Conservation (phyloP, 805 yeast genomes). For the Zygosaccharomyces gambellarensis region DNA sequence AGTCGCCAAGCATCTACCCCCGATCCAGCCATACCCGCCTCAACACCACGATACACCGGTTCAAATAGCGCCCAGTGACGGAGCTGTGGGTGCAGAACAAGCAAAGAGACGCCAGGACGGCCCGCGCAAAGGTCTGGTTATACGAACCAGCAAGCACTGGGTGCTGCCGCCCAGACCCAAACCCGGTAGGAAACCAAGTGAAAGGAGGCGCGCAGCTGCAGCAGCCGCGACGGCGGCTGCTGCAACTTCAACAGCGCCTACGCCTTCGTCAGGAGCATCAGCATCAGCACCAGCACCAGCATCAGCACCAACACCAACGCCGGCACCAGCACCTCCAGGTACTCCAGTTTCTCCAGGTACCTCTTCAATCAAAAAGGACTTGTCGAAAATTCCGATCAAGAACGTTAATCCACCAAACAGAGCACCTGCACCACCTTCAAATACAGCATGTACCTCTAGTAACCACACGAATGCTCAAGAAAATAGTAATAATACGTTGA, state of each 20-base stretch:
- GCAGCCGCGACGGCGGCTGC: background rate
- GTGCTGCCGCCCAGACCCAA: slow-evolving; percentile 82
- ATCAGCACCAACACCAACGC: background rate
- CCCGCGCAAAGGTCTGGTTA: slow-evolving; percentile 25
- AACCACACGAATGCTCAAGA: background rate
- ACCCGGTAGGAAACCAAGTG: slow-evolving; percentile 54
- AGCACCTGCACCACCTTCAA: background rate
- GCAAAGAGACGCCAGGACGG: slow-evolving; percentile 14
- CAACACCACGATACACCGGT: background rate
- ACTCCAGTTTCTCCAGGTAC: background rate
- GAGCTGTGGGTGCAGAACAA: slow-evolving; percentile 3
- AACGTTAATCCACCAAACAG: slow-evolving; percentile 3
- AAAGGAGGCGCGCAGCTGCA: background rate
- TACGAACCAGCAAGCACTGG: slow-evolving; percentile 73
- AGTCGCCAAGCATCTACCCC: slow-evolving; percentile 4
- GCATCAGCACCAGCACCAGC: background rate
- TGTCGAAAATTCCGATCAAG: slow-evolving; percentile 7
- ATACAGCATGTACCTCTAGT: background rate
- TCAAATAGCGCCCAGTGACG: slow-evolving; percentile 5
- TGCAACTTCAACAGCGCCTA: background rate
- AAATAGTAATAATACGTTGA: background rate
- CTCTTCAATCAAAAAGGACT: slow-evolving; percentile 4
- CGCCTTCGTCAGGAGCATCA: background rate
- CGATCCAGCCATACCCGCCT: slow-evolving; percentile 1
- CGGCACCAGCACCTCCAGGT: background rate